Conservation (phyloP, 441 rosid species). For the Iberis amara region DNA sequence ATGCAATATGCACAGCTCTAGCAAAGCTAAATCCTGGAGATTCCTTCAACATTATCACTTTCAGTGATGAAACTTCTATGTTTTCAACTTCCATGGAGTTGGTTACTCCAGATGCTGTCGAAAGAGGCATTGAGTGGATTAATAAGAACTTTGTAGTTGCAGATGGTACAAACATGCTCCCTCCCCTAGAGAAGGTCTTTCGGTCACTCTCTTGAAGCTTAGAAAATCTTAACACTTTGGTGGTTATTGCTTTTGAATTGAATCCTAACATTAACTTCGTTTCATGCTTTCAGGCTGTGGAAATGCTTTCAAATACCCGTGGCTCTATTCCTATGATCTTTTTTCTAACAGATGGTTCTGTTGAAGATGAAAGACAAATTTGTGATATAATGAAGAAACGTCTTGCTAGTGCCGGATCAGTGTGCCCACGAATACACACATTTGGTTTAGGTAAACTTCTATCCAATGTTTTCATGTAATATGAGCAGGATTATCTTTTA, state of each 20-base stretch:
- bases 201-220: constrained; percentile 15
- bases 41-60: constrained; percentile 80
- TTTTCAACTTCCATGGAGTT: constrained; percentile 69
- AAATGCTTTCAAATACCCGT: constrained; percentile 51
- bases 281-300: constrained; percentile 62
- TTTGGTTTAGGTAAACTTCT: constrained; percentile 75
- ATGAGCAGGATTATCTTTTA: neutral
- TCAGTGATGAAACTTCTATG: constrained; percentile 61
- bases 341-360: constrained; percentile 71
- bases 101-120: constrained; percentile 56
- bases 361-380: constrained; percentile 72
- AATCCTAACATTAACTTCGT: constrained; percentile 16
- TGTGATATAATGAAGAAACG: constrained; percentile 59
- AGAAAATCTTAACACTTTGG: neutral
- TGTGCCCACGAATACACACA: constrained; percentile 69
- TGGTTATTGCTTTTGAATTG: neutral
- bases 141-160: constrained; percentile 53
- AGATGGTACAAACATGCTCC: constrained; percentile 73
- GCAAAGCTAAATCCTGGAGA: constrained; percentile 58
- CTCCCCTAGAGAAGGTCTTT: constrained; percentile 70
- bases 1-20: constrained; percentile 55
- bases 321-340: constrained; percentile 65
- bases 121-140: constrained; percentile 72
- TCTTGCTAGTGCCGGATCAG: constrained; percentile 41
- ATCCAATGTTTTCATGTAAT: neutral